Base-by-base conservation (phyloP, 2,329 filamentous ascomycete species). In the Epichloe glyceriae region DNA sequence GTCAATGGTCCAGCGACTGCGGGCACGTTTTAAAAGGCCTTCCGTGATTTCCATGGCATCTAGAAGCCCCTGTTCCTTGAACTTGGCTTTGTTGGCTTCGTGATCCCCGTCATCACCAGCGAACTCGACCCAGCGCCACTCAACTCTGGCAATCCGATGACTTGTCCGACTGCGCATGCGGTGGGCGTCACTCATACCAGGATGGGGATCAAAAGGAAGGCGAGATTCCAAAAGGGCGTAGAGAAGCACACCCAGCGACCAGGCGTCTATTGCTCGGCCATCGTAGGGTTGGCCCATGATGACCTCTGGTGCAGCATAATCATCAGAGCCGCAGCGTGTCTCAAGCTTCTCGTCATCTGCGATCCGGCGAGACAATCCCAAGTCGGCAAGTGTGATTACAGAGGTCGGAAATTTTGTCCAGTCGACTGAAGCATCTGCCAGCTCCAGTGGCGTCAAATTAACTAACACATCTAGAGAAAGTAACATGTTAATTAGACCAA, bases 291-390 rank as follows among this genome's bases (percentile, higher is more conserved):
- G 88, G 22, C 91, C 91, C 74, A 98, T 88, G 50, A 98, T 84
- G 44, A 98, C 89, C 65, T 98, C 93, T 0, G 93, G 93, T 0
- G 93, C 91, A 2, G 91, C 91, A 64, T 98, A 98, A 68, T 98
- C 93, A 68, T 97, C 93, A 40, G 87, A 95, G 34, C 93, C 93
- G 65, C 93, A 98, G 10, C 93, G 81, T 2, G 91, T 97, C 54
- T 87, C 87, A n/a, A 98, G 77, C 54, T 91, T 84, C 57, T 94
- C 88, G 49, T 88, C 88, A 55, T 88, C 84, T 15, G 88, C 80
- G 39, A 97, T 87, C 37, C 86, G 83, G 50, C 91, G 80, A 3
- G 89, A 94, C 12, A 98, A 80, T 14, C 93, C 93, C 12, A 98
- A 75, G 64, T 98, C 93, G 15, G 90, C 94, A 41, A 98, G 76